A percentile compares a stretch with the other conserved stretches of the same genome.
These are phyloP conservation scores for Boletus rubroflammeus DNA, from an alignment of 768 basidiomycete genomes.

Conservation along the genomic window DNA sequence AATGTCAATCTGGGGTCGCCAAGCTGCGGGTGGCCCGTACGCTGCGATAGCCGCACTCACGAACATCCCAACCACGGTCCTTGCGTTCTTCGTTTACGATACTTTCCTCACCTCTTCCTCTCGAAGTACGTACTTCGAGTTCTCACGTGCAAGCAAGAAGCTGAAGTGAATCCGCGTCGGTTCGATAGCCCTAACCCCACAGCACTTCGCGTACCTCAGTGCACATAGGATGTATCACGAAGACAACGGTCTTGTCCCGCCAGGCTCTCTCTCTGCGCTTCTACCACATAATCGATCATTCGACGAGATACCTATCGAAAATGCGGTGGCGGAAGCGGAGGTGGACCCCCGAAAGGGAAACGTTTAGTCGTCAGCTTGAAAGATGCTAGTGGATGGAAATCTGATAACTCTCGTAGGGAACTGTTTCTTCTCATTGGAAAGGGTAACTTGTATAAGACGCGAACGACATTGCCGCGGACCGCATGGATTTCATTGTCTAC, in stretches of 20 bases:
- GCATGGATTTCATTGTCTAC: conserved; percentile 1
- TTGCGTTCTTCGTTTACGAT: conserved; percentile 54
- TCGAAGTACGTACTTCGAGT: conserved; percentile 41
- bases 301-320: conserved; percentile 7
- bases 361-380: conserved; percentile 11
- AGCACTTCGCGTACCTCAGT: conserved; percentile 19
- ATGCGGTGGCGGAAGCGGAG: not conserved
- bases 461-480: not conserved
- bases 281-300: conserved; percentile 3
- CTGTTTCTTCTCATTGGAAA: conserved; percentile 7
- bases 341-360: not conserved
- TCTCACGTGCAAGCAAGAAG: not conserved
- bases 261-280: conserved; percentile 21
- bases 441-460: not conserved
- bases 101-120: conserved; percentile 55
- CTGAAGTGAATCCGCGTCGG: conserved; percentile 8
- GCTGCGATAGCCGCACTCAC: conserved; percentile 61
- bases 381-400: not conserved
- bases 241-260: conserved; percentile 21
- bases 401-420: not conserved
- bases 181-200: conserved; percentile 22
- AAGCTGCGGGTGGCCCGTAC: conserved; percentile 51
- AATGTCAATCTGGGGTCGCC: conserved; percentile 56
- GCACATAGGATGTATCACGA: conserved; percentile 25
- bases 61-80: conserved; percentile 60